Evolutionary conservation across 345 rosid species (phyloP), one percentile per base, ranked within the genome.

Genomic region (Dimocarpus longan): DNA sequence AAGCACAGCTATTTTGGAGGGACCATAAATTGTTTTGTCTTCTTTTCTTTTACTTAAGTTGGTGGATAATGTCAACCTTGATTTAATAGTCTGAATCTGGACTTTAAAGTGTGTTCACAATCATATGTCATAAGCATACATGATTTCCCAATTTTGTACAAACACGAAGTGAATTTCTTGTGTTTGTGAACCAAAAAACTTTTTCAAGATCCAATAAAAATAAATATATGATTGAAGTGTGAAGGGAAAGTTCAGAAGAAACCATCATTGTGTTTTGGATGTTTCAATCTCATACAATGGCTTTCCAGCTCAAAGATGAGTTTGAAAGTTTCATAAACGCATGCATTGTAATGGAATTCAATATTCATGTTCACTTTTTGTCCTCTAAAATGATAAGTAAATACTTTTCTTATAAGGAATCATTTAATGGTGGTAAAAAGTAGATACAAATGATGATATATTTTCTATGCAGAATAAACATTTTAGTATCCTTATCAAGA

Each of bases 251-350:
- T 60, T 74, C 68, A 74, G 18, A 74, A 60, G 68, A 16, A 24
- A 13, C 16, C 39, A 74, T 63, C 24, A 74, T 74, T 62, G 68
- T 74, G 42, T 60, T 54, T 54, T 74, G 56, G 11, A 60, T 21
- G 67, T 3, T 74, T 42, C 16, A 62, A 63, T 63, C 69, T 26
- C 59, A 44, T 42, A 40, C 66, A 37, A 37, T 5, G 10, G 5
- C 26, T 44, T 68, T 68, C 26, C 18, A n/a, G 50, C 28, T 10
- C 8, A 68, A 43, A 50, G 5, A 50, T 15, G 15, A 13, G 56
- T 50, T 13, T 50, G 18, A 50, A 54, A 54, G 59, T 16, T 54
- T 54, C 16, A 19, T 11, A 54, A 54, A 54, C 7, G 5, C 56
- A 50, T 50, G 56, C 16, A 50, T 12, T 50, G 18, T 13, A 4